Conservation (phyloP, 768 basidiomycete species). For the Phaeotremella fagi region DNA sequence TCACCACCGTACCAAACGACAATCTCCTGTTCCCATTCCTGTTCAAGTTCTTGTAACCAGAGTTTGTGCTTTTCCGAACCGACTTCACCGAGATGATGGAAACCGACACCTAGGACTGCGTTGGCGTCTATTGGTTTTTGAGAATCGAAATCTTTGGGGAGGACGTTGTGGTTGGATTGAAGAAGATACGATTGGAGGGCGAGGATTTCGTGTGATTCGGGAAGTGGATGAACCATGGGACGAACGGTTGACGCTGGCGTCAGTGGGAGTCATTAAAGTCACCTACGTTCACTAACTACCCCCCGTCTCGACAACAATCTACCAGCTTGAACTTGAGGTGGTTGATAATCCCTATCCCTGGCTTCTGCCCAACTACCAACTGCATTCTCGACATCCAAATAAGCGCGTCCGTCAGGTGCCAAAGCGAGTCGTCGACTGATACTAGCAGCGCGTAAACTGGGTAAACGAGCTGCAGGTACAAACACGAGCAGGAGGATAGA, state of each 20-base stretch:
- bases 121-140: constrained; percentile 34
- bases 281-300: not conserved
- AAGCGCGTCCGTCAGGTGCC: constrained; percentile 23
- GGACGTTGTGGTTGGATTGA: constrained; percentile 27
- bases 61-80: constrained; percentile 15
- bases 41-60: constrained; percentile 35
- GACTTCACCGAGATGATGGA: constrained; percentile 20
- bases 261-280: too few species aligned
- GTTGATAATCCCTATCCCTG: constrained; percentile 26
- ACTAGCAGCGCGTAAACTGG: constrained; percentile 21
- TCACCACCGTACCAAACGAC: constrained; percentile 42
- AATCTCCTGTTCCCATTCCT: constrained; percentile 34
- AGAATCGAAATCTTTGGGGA: constrained; percentile 28
- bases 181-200: constrained; percentile 47
- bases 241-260: constrained; percentile 5
- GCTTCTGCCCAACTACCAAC: constrained; percentile 16
- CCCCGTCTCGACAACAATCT: not conserved
- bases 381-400: constrained; percentile 12
- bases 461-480: constrained; percentile 30
- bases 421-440: constrained; percentile 26
- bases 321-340: constrained; percentile 27
- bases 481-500: constrained; percentile 23
- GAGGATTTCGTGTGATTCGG: constrained; percentile 41
- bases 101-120: constrained; percentile 23
- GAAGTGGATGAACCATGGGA: constrained; percentile 24